Evolutionary conservation across 352 stramenopile genomes (phyloP), one percentile per base, ranked within the genome.

Genomic region (Phytophthora cajani): DNA sequence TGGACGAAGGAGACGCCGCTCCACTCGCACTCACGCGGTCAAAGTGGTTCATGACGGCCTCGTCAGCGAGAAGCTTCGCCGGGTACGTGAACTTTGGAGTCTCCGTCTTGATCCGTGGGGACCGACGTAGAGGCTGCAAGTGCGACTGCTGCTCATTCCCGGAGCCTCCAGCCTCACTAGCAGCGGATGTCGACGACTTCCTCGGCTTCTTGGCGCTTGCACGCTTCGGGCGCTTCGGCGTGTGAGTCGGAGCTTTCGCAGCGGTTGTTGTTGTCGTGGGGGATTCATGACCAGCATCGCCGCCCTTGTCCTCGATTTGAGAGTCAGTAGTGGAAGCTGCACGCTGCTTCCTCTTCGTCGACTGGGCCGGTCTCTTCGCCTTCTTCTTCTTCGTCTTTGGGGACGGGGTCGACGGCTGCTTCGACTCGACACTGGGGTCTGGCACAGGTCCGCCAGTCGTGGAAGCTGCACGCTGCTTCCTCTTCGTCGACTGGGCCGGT

Each of bases 11-110:
- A 1, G 51, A 25, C 11, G 54, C 58, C 16, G 36, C n/a, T 8
- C 11, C 9, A 30, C 2, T 58, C 0, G 14, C 54, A 47, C 32
- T 2, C 6, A 10, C 40, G 11, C 54, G 62, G 2, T 49, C 40
- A 21, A 79, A 79, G 36, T 73, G 67, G 30, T 42, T 19, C 58
- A 75, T 57, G 36, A 59, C 51, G 0, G 46, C 51, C 5, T 46
- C 57, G 7, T 63, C 46, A 5, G 49, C 21, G 12, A 68, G 50
- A 9, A 42, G 11, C 38, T 53, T 44, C 0, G 16, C 47, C 2
- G 53, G 44, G 7, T 25, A 65, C 12, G 58, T 57, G 33, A 62
- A 60, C 16, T 65, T 70, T 0, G 58, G 21, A 17, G 63, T 17
- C n/a, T 69, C 56, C 0, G 17, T 12, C 33, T 79, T 74, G 8